phyloP scores from a whole-genome alignment of 768 basidiomycete species.

The Pisolithus sp. region DNA sequence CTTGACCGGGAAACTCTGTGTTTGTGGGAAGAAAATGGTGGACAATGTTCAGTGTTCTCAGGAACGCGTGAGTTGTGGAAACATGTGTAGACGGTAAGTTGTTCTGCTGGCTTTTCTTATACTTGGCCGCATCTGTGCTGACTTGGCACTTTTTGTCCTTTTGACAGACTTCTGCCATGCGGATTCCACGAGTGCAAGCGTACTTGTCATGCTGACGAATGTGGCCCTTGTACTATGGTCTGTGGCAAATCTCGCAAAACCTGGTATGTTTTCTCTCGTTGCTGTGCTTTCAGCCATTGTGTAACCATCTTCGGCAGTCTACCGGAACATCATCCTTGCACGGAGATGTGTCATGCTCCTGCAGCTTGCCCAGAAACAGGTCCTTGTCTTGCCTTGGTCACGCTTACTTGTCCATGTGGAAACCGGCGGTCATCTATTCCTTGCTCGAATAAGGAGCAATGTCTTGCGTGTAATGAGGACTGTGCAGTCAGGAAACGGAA shows the following conservation, averaged over 20 bases:
- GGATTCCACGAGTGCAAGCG: conserved; percentile 87
- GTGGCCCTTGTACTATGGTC: conserved; percentile 65
- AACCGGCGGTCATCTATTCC: conserved; percentile 65
- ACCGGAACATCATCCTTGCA: conserved; percentile 70
- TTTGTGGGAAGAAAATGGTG: conserved; percentile 81
- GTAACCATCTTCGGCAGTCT: conserved; percentile 34
- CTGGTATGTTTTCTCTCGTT: conserved; percentile 46
- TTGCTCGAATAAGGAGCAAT: conserved; percentile 49
- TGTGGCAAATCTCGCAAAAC: conserved; percentile 86
- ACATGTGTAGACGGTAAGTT: conserved; percentile 66
- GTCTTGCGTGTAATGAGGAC: conserved; percentile 73
- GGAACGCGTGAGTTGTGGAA: conserved; percentile 76
- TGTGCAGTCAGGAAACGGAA: conserved; percentile 85
- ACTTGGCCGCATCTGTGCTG: neutral
- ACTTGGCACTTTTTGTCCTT: neutral
- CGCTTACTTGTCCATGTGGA: conserved; percentile 76
- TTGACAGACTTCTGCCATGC: conserved; percentile 57
- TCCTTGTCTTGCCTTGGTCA: conserved; percentile 65
- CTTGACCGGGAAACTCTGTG: conserved; percentile 73
- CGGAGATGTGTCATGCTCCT: conserved; percentile 81
- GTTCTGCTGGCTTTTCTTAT: neutral
- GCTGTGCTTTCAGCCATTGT: neutral
- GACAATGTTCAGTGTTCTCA: conserved; percentile 80
- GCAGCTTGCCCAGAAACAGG: conserved; percentile 73
- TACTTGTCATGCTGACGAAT: conserved; percentile 76